Conservation (phyloP, 2,329 filamentous ascomycete species). For the Alternaria panax region DNA sequence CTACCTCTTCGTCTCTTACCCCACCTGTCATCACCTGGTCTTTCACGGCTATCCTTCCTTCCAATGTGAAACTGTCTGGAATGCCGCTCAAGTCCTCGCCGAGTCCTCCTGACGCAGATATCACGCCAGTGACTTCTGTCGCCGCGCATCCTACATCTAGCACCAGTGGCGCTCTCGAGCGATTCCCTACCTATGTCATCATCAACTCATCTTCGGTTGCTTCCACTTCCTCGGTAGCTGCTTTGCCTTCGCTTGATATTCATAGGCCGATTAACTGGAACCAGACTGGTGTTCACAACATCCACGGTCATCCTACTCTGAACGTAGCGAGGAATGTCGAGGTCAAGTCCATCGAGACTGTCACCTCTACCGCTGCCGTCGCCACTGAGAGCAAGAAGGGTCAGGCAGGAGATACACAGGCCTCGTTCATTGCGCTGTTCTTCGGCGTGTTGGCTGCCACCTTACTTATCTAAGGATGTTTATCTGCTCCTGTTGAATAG, state of each 20-base stretch:
- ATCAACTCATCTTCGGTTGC: conserved; percentile 6
- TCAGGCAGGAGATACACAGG: conserved; percentile 5
- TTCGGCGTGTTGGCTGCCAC: conserved; percentile 12
- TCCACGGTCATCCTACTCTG: conserved; percentile 14
- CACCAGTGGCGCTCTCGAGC: neutral
- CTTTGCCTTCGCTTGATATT: neutral
- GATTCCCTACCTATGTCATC: neutral
- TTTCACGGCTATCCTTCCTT: conserved; percentile 3
- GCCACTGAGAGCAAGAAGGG: conserved; percentile 4
- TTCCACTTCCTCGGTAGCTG: neutral
- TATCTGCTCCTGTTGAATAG: neutral
- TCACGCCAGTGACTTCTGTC: neutral
- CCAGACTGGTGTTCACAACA: conserved; percentile 5
- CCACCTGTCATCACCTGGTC: neutral
- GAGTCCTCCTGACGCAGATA: neutral
- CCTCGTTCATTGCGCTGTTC: conserved; percentile 13
- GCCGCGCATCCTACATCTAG: neutral
- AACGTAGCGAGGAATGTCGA: conserved; percentile 9
- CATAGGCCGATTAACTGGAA: neutral
- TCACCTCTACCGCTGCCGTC: neutral
- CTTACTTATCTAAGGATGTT: conserved; percentile 7
- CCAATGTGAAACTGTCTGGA: neutral
- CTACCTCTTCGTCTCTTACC: neutral
- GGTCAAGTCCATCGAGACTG: neutral
- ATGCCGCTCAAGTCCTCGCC: neutral